Conservation (phyloP, 306 rosid species). For the Alnus rubra region DNA sequence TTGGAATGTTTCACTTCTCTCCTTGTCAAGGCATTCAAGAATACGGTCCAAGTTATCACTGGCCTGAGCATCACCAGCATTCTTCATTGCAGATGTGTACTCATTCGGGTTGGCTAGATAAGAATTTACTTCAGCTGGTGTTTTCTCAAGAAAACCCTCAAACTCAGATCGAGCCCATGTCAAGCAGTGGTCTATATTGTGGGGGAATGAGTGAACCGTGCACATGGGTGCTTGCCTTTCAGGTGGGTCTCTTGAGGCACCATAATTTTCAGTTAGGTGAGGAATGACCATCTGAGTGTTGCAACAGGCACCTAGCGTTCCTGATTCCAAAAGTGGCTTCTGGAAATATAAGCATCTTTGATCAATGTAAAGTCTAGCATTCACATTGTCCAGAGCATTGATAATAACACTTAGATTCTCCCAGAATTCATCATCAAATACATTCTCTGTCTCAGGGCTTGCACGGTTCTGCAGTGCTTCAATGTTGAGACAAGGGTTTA, state of each 20-base stretch:
- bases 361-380: slow-evolving; percentile 91
- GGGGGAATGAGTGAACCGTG: slow-evolving; percentile 96
- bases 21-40: slow-evolving; percentile 87
- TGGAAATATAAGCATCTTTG: slow-evolving; percentile 97
- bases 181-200: slow-evolving; percentile 96
- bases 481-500: slow-evolving; percentile 59
- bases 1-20: slow-evolving; percentile 73
- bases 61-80: slow-evolving; percentile 98
- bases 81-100: slow-evolving; percentile 63
- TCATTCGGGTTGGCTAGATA: slow-evolving; percentile 82
- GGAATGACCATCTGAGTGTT: slow-evolving; percentile 99
- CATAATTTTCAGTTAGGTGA: slow-evolving; percentile 94
- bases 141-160: slow-evolving; percentile 97
- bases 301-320: slow-evolving; percentile 97
- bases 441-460: slow-evolving; percentile 78
- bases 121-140: slow-evolving; percentile 90
- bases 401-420: slow-evolving; percentile 71
- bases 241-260: slow-evolving; percentile 99
- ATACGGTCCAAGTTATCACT: slow-evolving; percentile 93
- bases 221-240: slow-evolving; percentile 99
- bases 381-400: slow-evolving; percentile 94
- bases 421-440: slow-evolving; percentile 76
- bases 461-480: slow-evolving; percentile 83
- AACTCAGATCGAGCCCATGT: slow-evolving; percentile 99
- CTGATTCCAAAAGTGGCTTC: slow-evolving; percentile 97